phyloP scores from a whole-genome alignment of 2,329 filamentous ascomycete species.

The Aspergillus neotritici region DNA sequence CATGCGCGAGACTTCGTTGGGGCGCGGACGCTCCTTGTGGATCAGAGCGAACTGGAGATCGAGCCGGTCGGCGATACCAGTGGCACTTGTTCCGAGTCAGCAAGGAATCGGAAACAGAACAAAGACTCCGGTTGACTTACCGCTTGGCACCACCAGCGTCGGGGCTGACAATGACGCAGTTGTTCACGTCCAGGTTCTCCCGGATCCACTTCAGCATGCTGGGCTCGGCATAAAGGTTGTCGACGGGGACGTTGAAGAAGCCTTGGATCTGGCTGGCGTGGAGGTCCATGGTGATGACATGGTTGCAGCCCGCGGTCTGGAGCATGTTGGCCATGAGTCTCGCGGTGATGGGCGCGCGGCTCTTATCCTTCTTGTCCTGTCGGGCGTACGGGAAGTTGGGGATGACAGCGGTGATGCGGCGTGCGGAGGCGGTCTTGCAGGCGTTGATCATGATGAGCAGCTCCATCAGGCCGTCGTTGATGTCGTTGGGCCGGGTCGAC shows the following conservation, averaged over 20 bases:
- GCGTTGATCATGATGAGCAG: constrained; percentile 97
- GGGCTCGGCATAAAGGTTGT: constrained; percentile 88
- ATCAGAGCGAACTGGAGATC: constrained; percentile 90
- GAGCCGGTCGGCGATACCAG: constrained; percentile 85
- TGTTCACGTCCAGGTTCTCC: constrained; percentile 72
- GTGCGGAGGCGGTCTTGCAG: constrained; percentile 76
- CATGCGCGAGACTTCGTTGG: constrained; percentile 88
- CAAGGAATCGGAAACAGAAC: not conserved
- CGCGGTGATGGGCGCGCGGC: constrained; percentile 89
- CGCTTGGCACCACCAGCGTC: constrained; percentile 93
- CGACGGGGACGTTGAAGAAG: constrained; percentile 81
- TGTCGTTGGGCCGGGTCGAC: constrained; percentile 88
- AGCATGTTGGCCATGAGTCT: constrained; percentile 98
- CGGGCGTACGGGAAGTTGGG: constrained; percentile 95
- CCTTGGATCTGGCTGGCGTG: constrained; percentile 92
- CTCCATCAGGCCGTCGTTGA: constrained; percentile 98
- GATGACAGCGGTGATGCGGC: constrained; percentile 89
- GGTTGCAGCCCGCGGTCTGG: constrained; percentile 86
- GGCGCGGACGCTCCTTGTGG: constrained; percentile 90
- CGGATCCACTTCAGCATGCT: constrained; percentile 87
- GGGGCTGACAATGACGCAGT: constrained; percentile 89
- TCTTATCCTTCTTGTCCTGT: constrained; percentile 97
- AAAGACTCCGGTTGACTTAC: constrained; percentile 36
- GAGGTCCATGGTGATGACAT: constrained; percentile 93
- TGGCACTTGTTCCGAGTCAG: constrained; percentile 54